phyloP scores from a whole-genome alignment of 2,329 filamentous ascomycete genomes.

The Penicillium sp. region DNA sequence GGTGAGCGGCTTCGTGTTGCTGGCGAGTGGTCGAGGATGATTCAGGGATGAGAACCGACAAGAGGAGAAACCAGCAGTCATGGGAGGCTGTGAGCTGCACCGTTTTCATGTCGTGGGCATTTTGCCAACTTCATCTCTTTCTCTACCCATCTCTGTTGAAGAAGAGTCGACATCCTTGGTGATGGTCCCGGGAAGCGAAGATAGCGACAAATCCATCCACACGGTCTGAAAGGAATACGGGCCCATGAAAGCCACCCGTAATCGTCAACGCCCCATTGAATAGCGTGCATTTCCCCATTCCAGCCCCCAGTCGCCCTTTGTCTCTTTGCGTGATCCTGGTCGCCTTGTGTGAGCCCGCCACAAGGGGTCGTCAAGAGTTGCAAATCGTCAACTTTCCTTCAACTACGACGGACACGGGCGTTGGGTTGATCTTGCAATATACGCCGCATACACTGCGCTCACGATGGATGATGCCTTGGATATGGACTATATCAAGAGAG shows the following conservation, averaged over 20 bases:
- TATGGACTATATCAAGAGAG: background rate
- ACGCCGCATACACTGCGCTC: background rate
- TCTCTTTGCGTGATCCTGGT: background rate
- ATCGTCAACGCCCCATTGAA: background rate
- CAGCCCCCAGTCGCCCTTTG: constrained; percentile 1
- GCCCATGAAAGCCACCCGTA: background rate
- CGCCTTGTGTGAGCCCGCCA: background rate
- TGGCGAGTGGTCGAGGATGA: background rate
- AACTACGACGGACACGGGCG: background rate
- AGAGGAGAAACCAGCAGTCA: background rate
- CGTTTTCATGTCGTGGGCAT: background rate
- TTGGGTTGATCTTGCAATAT: background rate
- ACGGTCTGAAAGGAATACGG: background rate
- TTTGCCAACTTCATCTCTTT: background rate
- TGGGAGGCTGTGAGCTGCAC: background rate
- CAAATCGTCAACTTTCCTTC: background rate
- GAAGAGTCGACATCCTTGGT: background rate
- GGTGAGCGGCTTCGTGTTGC: background rate
- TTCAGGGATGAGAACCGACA: background rate
- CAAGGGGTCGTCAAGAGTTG: background rate
- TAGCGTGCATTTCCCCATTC: background rate
- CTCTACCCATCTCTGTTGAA: background rate
- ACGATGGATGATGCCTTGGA: background rate
- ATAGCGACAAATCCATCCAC: background rate
- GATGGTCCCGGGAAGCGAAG: background rate